Conservation (phyloP, 2,329 filamentous ascomycete genomes). For the Zalaria obscura region DNA sequence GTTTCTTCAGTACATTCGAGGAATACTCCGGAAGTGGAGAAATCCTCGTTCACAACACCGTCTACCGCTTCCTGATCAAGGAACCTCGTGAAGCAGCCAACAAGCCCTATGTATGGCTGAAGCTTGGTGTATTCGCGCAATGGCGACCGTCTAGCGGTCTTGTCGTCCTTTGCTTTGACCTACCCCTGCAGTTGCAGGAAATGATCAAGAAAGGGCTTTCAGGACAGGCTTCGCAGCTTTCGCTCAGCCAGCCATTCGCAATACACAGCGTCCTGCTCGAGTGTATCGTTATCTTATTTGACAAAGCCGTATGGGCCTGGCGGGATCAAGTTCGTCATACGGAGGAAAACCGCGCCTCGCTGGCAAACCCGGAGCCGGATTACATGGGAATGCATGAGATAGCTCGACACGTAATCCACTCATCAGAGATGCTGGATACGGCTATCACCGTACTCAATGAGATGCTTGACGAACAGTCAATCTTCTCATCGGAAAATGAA, state of each 20-base stretch:
- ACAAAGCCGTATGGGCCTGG: slow-evolving; percentile 8
- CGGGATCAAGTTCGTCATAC: slow-evolving; percentile 8
- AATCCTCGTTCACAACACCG: neutral
- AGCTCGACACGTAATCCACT: slow-evolving; percentile 11
- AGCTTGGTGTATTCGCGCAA: neutral
- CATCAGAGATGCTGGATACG: slow-evolving; percentile 7
- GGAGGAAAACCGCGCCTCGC: slow-evolving; percentile 5
- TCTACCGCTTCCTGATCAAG: neutral
- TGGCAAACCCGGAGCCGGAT: slow-evolving; percentile 1
- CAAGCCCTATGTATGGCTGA: neutral
- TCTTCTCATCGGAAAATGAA: neutral
- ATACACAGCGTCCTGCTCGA: slow-evolving; percentile 7
- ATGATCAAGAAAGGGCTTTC: neutral
- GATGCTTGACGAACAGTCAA: slow-evolving; percentile 4
- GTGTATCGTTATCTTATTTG: slow-evolving; percentile 6
- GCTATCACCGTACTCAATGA: slow-evolving; percentile 8
- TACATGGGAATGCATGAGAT: slow-evolving; percentile 10
- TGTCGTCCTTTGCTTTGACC: neutral
- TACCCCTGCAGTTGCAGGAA: neutral
- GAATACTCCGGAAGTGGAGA: neutral
- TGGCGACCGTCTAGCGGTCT: neutral
- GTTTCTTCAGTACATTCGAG: neutral
- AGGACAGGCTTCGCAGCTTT: neutral
- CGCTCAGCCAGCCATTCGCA: slow-evolving; percentile 4
- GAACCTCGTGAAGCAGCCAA: neutral